phyloP scores from a whole-genome alignment of 2,329 filamentous ascomycete species.

The Talaromyces sp. region DNA sequence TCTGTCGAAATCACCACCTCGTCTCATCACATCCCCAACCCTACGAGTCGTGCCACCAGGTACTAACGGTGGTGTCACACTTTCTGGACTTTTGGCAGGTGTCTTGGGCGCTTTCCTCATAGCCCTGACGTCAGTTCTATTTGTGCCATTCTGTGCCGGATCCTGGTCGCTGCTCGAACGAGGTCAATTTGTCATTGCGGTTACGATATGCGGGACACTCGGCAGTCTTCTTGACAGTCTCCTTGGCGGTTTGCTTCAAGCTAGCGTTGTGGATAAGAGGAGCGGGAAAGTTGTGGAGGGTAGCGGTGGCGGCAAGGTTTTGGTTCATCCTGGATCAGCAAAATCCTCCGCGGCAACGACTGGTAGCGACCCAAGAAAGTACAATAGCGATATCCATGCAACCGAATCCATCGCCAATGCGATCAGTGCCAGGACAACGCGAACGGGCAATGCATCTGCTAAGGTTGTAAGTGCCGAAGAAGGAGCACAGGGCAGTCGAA shows the following conservation, averaged over 20 bases:
- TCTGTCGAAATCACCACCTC: slow-evolving; percentile 66
- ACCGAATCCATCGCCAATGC: slow-evolving; percentile 28
- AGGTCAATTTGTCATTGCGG: slow-evolving; percentile 52
- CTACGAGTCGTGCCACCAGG: slow-evolving; percentile 78
- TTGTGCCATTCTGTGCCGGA: slow-evolving; percentile 61
- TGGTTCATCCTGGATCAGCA: slow-evolving; percentile 32
- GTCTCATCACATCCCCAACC: slow-evolving; percentile 75
- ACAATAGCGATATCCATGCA: slow-evolving; percentile 22
- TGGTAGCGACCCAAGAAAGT: slow-evolving; percentile 16
- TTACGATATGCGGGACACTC: slow-evolving; percentile 68
- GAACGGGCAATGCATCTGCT: slow-evolving; percentile 16
- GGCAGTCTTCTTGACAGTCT: slow-evolving; percentile 85
- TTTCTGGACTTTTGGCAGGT: slow-evolving; percentile 67
- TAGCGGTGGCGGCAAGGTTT: slow-evolving; percentile 61
- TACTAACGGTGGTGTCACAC: slow-evolving; percentile 88
- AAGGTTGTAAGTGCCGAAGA: slow-evolving; percentile 20
- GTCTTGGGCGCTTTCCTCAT: slow-evolving; percentile 65
- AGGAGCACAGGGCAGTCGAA: slow-evolving; percentile 51
- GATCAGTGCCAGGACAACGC: slow-evolving; percentile 23
- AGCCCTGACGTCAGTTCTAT: slow-evolving; percentile 61
- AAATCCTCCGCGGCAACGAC: slow-evolving; percentile 18
- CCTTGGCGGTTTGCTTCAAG: slow-evolving; percentile 77
- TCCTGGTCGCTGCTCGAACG: slow-evolving; percentile 22
- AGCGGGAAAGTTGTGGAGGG: slow-evolving; percentile 88
- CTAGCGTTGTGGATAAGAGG: slow-evolving; percentile 75